These are phyloP conservation scores for Gynandropsis gynandra DNA, from an alignment of 345 rosid genomes.

Conservation along the genomic window DNA sequence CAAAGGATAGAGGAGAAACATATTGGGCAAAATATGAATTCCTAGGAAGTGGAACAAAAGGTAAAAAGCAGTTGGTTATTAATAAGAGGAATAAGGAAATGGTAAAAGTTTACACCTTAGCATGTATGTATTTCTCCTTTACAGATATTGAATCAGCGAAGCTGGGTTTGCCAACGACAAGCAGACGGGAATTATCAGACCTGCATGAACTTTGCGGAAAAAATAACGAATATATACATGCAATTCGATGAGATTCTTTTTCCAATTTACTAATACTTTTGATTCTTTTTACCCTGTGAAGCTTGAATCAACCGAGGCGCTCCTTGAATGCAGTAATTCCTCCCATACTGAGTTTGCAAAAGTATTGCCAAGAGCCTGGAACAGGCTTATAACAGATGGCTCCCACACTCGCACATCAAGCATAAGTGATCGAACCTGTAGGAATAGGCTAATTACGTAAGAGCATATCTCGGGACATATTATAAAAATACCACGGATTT, in stretches of 20 bases:
- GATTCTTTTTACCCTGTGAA: constrained; percentile 42
- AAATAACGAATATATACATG: not conserved
- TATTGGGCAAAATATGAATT: constrained; percentile 17
- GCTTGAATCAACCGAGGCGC: constrained; percentile 49
- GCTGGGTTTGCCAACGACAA: constrained; percentile 56
- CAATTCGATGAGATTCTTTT: too few species aligned
- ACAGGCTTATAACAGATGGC: constrained; percentile 89
- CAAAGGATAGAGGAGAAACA: constrained; percentile 6
- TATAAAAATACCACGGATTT: constrained; percentile 1
- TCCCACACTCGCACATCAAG: constrained; percentile 99
- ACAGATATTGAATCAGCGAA: constrained; percentile 67
- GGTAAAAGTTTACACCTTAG: constrained; percentile 51
- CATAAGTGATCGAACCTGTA: constrained; percentile 93
- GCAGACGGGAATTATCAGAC: constrained; percentile 52
- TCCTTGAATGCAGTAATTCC: constrained; percentile 85
- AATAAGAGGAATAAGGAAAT: too few species aligned
- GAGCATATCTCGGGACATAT: constrained; percentile 4
- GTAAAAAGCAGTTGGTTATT: constrained; percentile 21
- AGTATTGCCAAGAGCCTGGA: constrained; percentile 89
- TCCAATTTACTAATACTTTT: too few species aligned
- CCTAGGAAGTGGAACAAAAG: constrained; percentile 11
- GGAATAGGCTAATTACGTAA: constrained; percentile 18
- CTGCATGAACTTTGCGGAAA: constrained; percentile 41
- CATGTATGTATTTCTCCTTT: constrained; percentile 97
- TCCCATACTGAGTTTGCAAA: constrained; percentile 97